Conservation (phyloP, 2,329 filamentous ascomycete species). For the Ophiosphaerella korrae region DNA sequence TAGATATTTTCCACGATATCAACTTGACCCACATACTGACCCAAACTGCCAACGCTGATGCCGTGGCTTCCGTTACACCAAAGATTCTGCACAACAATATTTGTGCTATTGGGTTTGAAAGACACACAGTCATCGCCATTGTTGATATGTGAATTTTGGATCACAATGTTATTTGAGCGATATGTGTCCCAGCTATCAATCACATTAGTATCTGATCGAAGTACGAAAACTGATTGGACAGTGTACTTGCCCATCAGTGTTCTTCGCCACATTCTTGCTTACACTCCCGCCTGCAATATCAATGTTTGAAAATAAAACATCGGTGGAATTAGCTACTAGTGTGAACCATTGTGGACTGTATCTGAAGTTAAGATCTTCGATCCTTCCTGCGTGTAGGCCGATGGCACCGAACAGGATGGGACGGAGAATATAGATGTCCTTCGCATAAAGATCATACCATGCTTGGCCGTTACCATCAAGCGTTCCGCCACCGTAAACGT, state of each 20-base stretch:
- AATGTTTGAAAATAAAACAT: conserved; percentile 68
- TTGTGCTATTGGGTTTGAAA: conserved; percentile 75
- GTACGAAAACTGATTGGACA: conserved; percentile 11
- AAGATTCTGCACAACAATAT: conserved; percentile 70
- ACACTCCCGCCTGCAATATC: conserved; percentile 61
- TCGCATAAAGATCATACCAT: conserved; percentile 68
- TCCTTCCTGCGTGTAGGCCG: conserved; percentile 61
- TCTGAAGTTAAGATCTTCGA: conserved; percentile 64
- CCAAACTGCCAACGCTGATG: conserved; percentile 73
- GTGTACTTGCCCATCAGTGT: conserved; percentile 61
- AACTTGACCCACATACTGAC: conserved; percentile 67
- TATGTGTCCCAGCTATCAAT: conserved; percentile 61
- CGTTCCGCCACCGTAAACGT: conserved; percentile 69
- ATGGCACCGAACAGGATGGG: conserved; percentile 64
- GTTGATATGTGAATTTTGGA: conserved; percentile 68
- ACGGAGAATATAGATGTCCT: conserved; percentile 61
- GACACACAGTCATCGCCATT: conserved; percentile 75
- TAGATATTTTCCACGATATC: conserved; percentile 74
- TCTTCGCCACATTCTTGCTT: conserved; percentile 63
- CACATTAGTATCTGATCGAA: not conserved
- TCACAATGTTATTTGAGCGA: conserved; percentile 65
- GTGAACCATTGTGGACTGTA: conserved; percentile 69
- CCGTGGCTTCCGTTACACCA: conserved; percentile 73
- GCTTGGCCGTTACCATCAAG: conserved; percentile 68
- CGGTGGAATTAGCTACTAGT: conserved; percentile 67